A percentile compares a stretch with the other conserved stretches of the same genome.
phyloP scores from a whole-genome alignment of 129 eudicot species.

The Tagetes patula region DNA sequence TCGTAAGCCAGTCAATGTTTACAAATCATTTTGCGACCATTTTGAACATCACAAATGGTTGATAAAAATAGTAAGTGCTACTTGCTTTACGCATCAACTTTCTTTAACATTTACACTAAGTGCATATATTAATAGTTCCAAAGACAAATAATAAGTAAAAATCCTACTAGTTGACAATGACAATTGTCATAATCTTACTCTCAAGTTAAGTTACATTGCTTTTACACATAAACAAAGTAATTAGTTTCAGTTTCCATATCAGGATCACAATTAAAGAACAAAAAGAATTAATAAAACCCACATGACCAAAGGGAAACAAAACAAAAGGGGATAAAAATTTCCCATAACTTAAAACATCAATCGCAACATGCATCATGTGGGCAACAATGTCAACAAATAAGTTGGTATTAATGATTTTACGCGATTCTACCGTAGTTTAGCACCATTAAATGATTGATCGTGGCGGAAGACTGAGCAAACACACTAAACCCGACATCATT shows the following conservation, averaged over 20 bases:
- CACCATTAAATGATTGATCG: constrained; percentile 53
- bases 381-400: constrained; percentile 24
- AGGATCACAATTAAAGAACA: constrained; percentile 30
- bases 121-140: neutral
- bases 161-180: neutral
- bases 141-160: constrained; percentile 2
- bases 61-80: neutral
- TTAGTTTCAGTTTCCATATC: constrained; percentile 21
- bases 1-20: too few species aligned
- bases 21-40: neutral
- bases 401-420: constrained; percentile 8
- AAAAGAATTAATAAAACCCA: constrained; percentile 24
- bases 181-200: neutral
- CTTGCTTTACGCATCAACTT: constrained; percentile 1
- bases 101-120: neutral
- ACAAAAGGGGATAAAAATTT: constrained; percentile 28
- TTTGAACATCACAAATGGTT: neutral
- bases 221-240: constrained; percentile 24
- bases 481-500: constrained; percentile 19
- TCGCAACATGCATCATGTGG: constrained; percentile 1
- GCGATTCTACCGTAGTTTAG: constrained; percentile 51
- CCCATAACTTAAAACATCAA: constrained; percentile 33
- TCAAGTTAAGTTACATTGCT: constrained; percentile 30
- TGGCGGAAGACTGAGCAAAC: constrained; percentile 32
- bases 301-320: constrained; percentile 7